Base-by-base conservation (phyloP, 345 rosid species). In the Odontarrhena argentea region DNA sequence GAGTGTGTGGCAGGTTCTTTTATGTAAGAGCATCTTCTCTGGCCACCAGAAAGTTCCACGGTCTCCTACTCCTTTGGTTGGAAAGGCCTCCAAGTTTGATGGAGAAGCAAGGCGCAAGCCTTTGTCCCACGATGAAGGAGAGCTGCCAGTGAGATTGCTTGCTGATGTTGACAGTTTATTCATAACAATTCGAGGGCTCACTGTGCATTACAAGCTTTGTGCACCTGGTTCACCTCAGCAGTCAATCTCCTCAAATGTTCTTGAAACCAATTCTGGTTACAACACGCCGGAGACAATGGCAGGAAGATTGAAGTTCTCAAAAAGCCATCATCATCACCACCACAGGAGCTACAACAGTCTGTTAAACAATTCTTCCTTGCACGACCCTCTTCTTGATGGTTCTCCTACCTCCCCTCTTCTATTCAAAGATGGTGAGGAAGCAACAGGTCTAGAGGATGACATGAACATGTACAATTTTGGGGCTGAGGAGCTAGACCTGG, bases 261-360 rank as follows among this genome's bases (percentile, higher is more conserved):
- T 73, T 45, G 93, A 81, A 63, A 76, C 85, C 47, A 76, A 47
- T 54, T 40, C 66, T 56, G 67, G 68, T 61, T 76, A 77, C 63
- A 62, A 56, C 77, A 78, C 84, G 44, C 87, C 84, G 0, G 84
- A 78, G 49, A 49, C 60, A 57, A 73, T 74, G 61, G 51, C 75
- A 25, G 87, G 83, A 57, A 83, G 86, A 83, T 74, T 80, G 53
- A 84, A 85, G 74, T 68, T 82, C 43, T 56, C 82, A 28, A 85
- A 80, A 74, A 55, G 67, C 55, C 81, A 87, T 14, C 55, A 76
- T 74, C 72, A 83, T 67, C 76, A 82, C 34, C 91, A 77, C 58
- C 89, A 78, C 51, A 79, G 97, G 82, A 88, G 97, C 71, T 88
- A 81, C 73, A 91, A 87, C 79, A 88, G 82, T 77, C 87, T 86